Conservation (phyloP, 2,329 filamentous ascomycete genomes). For the Cladosporium velox region DNA sequence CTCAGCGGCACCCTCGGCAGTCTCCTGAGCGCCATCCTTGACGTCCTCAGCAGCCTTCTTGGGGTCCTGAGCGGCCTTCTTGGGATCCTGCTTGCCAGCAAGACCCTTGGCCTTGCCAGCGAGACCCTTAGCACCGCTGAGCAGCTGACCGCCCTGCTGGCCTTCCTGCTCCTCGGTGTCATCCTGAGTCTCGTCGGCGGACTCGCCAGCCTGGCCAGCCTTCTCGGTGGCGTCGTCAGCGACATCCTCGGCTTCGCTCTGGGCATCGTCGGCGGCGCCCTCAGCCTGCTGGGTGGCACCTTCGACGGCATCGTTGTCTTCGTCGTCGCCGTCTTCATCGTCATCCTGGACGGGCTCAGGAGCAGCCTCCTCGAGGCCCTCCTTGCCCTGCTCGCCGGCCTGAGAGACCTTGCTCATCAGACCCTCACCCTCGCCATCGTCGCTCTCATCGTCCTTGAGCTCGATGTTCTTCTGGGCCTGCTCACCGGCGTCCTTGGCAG, state of each 20-base stretch:
- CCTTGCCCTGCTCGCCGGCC: constrained; percentile 46
- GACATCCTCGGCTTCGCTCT: constrained; percentile 37
- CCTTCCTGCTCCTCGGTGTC: constrained; percentile 33
- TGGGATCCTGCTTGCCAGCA: constrained; percentile 46
- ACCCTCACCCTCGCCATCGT: constrained; percentile 39
- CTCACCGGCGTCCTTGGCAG: constrained; percentile 41
- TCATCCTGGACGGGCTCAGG: constrained; percentile 50
- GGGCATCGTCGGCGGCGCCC: constrained; percentile 46
- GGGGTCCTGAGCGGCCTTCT: constrained; percentile 37
- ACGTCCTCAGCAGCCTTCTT: constrained; percentile 39
- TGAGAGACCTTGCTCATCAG: constrained; percentile 51
- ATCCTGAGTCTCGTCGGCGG: constrained; percentile 35
- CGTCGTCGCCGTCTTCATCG: constrained; percentile 43
- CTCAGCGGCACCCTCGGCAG: constrained; percentile 36
- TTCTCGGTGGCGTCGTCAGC: constrained; percentile 48
- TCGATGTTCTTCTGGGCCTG: constrained; percentile 38
- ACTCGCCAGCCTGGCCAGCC: constrained; percentile 40
- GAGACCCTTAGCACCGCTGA: constrained; percentile 49
- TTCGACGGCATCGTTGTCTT: constrained; percentile 41
- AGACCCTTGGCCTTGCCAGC: constrained; percentile 50
- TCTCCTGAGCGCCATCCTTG: constrained; percentile 35
- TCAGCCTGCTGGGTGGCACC: constrained; percentile 46
- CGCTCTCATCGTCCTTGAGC: constrained; percentile 41
- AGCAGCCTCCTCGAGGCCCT: constrained; percentile 48
- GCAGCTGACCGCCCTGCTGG: constrained; percentile 39